Conservation (phyloP, 2,329 filamentous ascomycete species). For the Tolypocladium inflatum region DNA sequence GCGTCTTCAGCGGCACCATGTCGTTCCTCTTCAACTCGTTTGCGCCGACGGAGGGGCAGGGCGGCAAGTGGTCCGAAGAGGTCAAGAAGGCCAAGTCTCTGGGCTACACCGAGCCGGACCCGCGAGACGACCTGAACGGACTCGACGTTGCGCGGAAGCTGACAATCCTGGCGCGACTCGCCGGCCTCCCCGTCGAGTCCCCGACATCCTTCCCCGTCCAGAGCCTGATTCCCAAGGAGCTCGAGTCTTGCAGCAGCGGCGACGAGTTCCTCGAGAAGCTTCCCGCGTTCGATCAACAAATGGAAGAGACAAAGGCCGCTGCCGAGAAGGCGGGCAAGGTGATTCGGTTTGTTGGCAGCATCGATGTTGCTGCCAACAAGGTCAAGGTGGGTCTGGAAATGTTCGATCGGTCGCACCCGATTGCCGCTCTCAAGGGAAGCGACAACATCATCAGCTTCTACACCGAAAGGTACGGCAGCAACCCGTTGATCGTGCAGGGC, state of each 20-base stretch:
- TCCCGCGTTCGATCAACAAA: slow-evolving; percentile 74
- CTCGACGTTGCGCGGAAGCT: slow-evolving; percentile 91
- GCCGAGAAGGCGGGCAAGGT: slow-evolving; percentile 85
- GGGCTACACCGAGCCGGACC: slow-evolving; percentile 87
- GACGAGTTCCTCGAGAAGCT: slow-evolving; percentile 80
- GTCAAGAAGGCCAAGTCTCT: slow-evolving; percentile 87
- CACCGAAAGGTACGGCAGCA: slow-evolving; percentile 84
- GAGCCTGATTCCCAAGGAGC: slow-evolving; percentile 79
- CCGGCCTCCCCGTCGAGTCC: slow-evolving; percentile 70
- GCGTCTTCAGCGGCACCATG: slow-evolving; percentile 96
- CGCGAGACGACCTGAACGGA: slow-evolving; percentile 77
- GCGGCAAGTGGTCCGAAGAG: slow-evolving; percentile 82
- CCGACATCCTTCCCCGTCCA: slow-evolving; percentile 89
- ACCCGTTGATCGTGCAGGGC: slow-evolving; percentile 89
- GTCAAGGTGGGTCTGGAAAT: slow-evolving; percentile 91
- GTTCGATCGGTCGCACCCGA: slow-evolving; percentile 80
- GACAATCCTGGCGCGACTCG: slow-evolving; percentile 83
- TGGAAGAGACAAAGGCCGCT: slow-evolving; percentile 80
- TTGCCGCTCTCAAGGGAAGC: slow-evolving; percentile 90
- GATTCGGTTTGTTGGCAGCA: slow-evolving; percentile 85
- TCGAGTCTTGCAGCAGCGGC: slow-evolving; percentile 67
- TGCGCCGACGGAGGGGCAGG: slow-evolving; percentile 64
- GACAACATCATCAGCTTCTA: slow-evolving; percentile 99
- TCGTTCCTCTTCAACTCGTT: slow-evolving; percentile 98
- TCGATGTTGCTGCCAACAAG: slow-evolving; percentile 70